Base-by-base conservation (phyloP, 108 stramenopile genomes). In the Cylindrotheca fusiformis region DNA sequence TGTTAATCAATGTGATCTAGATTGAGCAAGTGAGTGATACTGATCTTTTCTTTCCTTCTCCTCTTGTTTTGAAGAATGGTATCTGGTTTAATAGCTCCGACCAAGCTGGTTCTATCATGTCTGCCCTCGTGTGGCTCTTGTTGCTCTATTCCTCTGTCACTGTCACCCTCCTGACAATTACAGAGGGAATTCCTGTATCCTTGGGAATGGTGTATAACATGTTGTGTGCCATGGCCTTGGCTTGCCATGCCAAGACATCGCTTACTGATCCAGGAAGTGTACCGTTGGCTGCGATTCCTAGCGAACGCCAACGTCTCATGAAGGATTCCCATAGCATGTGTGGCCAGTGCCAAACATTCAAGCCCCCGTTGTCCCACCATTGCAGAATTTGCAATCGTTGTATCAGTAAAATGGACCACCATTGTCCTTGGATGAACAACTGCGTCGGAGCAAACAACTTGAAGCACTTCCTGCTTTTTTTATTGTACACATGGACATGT, bases 341-440 rank as follows among this genome's bases (percentile, higher is more conserved):
- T 51, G 74, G 83, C 0, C 83, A 88, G 32, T 98, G 96, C 65
- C 80, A 91, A 60, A 90, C 88, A 26, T 98, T 87, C 69, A 98
- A 96, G 66, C 97, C 97, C 5, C 83, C 88, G 5, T 60, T 82
- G 25, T 90, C 95, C 6, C 97, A 98, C 69, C 97, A 98, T 65
- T 98, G 97, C 79, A 74, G 95, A n/a, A 94, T 96, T 29, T 98
- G 97, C 75, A 80, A 87, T 72, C 79, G 97, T 18, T 98, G 97
- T 74, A 87, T 96, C 21, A 73, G 77, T 20, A 48, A 91, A 50
- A 96, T 98, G 97, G 97, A 91, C 74, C 97, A 98, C 75, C 97
- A 98, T 68, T 98, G 97, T 81, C 95, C 95, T 0, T 96, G 95
- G 95, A 94, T 97, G 55, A 60, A 61, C 59, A 57, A 60, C 29